Percentiles rank a stretch among this genome's conserved stretches.
Conservation (phyloP, 768 basidiomycete species). For the Pilatotrama ljubarskyi region DNA sequence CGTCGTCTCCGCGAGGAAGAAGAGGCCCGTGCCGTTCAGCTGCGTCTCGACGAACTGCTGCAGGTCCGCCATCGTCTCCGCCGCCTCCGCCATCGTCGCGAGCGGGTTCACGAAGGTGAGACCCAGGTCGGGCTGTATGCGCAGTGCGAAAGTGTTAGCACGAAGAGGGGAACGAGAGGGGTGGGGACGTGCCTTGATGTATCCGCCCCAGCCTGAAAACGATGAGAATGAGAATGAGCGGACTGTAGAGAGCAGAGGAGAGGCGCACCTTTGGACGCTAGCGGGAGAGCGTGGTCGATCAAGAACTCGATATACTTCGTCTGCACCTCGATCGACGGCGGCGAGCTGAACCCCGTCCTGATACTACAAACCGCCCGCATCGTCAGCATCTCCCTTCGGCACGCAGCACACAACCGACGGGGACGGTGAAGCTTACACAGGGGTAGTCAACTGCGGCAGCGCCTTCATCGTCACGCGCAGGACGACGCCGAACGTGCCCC, state of each 20-base stretch:
- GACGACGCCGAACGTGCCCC: conserved; percentile 38
- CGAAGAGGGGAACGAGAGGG: background rate
- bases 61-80: background rate
- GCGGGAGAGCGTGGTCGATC: background rate
- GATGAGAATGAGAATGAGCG: no score
- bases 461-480: background rate
- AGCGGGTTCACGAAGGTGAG: background rate
- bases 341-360: background rate
- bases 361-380: background rate
- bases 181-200: no score
- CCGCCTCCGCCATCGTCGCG: background rate
- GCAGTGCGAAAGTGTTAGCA: background rate
- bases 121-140: background rate
- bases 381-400: background rate
- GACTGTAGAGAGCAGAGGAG: no score
- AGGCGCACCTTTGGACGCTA: background rate
- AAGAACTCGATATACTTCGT: background rate
- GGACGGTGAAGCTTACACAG: background rate
- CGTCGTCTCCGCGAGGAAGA: background rate
- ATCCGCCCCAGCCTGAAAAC: no score
- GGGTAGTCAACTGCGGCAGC: background rate
- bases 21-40: background rate
- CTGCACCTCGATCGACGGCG: background rate
- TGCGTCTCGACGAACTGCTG: background rate
- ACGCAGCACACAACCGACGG: background rate